A percentile compares a stretch with the other conserved stretches of the same genome.
These are phyloP conservation scores for Trichothecium roseum DNA, from an alignment of 2,329 filamentous ascomycete genomes.

Conservation along the genomic window DNA sequence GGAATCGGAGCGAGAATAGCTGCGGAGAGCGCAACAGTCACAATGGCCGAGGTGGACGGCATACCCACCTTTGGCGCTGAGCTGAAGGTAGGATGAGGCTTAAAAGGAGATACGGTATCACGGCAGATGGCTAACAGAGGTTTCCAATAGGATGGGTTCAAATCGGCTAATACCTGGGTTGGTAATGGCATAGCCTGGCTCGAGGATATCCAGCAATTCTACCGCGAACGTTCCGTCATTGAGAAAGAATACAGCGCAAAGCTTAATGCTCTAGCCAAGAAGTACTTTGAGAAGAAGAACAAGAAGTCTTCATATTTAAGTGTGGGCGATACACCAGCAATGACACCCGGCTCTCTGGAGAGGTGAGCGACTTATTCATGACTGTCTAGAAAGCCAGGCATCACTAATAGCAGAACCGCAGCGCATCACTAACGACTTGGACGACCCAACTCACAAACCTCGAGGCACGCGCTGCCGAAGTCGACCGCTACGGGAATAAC, in stretches of 20 bases:
- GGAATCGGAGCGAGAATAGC: constrained; percentile 2
- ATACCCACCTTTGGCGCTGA: constrained; percentile 85
- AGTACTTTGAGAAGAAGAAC: constrained; percentile 95
- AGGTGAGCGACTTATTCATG: constrained; percentile 44
- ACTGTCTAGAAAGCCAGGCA: no score
- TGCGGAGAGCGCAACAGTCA: constrained; percentile 6
- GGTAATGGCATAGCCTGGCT: constrained; percentile 85
- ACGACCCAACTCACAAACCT: constrained; percentile 84
- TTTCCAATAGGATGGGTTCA: constrained; percentile 96
- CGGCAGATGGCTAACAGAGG: neutral
- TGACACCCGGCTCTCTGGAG: constrained; percentile 93
- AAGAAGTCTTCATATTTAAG: constrained; percentile 80
- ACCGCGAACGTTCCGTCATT: constrained; percentile 84
- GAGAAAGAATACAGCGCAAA: constrained; percentile 96
- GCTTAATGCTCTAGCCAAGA: constrained; percentile 79
- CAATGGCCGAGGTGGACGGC: constrained; percentile 74
- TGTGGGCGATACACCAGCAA: constrained; percentile 82
- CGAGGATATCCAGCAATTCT: constrained; percentile 94
- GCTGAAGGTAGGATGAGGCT: constrained; percentile 60
- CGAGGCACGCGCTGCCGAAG: constrained; percentile 78
- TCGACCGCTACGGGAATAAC: constrained; percentile 74
- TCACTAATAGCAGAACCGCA: constrained; percentile 22
- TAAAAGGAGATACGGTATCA: constrained; percentile 1
- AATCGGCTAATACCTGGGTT: constrained; percentile 87
- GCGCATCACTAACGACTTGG: constrained; percentile 95